A percentile compares a stretch with the other conserved stretches of the same genome.
Conservation (phyloP, 805 yeast species). For the Wickerhamiella azyma region DNA sequence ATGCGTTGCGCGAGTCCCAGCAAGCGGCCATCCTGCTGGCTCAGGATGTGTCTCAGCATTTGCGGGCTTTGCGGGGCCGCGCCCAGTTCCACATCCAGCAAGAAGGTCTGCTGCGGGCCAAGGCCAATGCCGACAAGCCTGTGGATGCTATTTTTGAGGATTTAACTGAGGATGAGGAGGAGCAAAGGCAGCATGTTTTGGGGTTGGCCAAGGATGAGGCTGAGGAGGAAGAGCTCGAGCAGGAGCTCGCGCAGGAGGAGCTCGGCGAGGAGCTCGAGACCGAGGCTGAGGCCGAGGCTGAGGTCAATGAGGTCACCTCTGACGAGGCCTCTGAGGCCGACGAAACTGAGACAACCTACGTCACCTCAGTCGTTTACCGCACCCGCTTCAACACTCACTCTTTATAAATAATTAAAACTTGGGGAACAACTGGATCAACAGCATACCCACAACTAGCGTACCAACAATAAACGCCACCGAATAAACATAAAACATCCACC, state of each 20-base stretch:
- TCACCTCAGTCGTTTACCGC: neutral
- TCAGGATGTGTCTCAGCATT: constrained; percentile 16
- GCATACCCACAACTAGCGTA: constrained; percentile 24
- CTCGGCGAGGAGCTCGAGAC: neutral
- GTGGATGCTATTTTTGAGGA: constrained; percentile 2
- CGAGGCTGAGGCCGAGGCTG: neutral
- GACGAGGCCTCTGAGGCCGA: neutral
- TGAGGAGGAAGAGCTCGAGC: neutral
- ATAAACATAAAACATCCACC: constrained; percentile 29
- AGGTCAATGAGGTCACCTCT: neutral
- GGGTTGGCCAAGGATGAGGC: neutral
- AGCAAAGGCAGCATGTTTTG: neutral
- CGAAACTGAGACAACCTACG: neutral
- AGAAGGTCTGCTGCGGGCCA: constrained; percentile 6
- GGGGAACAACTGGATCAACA: constrained; percentile 27
- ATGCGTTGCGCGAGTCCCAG: constrained; percentile 20
- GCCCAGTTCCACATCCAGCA: constrained; percentile 19
- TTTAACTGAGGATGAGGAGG: neutral
- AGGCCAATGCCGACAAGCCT: neutral
- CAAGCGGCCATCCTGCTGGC: constrained; percentile 17
- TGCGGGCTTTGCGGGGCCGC: constrained; percentile 15
- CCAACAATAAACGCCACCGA: constrained; percentile 26
- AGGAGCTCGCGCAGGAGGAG: neutral
- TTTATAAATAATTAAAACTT: constrained; percentile 21
- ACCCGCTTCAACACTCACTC: constrained; percentile 6